phyloP scores from a whole-genome alignment of 2,329 filamentous ascomycete species.

The Colletotrichum ledebouriae region DNA sequence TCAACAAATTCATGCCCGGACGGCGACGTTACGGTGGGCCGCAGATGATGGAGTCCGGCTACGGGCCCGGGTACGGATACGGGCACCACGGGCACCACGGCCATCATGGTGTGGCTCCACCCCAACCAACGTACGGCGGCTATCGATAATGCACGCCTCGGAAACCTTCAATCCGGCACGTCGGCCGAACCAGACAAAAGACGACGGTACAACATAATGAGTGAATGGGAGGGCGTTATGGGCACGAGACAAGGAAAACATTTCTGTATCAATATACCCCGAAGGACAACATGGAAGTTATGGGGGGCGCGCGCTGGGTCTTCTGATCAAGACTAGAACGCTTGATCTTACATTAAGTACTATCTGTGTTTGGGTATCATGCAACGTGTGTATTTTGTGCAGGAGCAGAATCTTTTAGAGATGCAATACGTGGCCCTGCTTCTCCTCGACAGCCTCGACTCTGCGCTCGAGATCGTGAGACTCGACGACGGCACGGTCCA shows the following conservation, averaged over 20 bases:
- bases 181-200: too few relatives aligned
- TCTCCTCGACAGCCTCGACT: constrained; percentile 68
- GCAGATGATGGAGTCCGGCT: constrained; percentile 35
- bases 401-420: constrained; percentile 11
- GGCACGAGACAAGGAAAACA: background rate
- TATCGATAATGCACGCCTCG: constrained; percentile 17
- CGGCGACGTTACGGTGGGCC: constrained; percentile 26
- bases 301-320: background rate
- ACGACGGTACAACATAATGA: background rate
- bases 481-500: constrained; percentile 60
- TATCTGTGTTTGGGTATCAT: constrained; percentile 19
- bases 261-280: background rate
- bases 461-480: constrained; percentile 70
- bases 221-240: background rate
- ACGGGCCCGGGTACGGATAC: constrained; percentile 21
- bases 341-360: constrained; percentile 20
- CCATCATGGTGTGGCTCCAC: constrained; percentile 24
- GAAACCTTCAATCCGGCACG: background rate
- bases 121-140: constrained; percentile 22
- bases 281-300: background rate
- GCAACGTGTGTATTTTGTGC: background rate
- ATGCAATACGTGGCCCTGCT: constrained; percentile 50
- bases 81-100: background rate
- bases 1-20: constrained; percentile 24
- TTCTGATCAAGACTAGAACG: background rate